These are phyloP conservation scores for Massarina eburnea DNA, from an alignment of 2,329 filamentous ascomycete species.

Conservation along the genomic window DNA sequence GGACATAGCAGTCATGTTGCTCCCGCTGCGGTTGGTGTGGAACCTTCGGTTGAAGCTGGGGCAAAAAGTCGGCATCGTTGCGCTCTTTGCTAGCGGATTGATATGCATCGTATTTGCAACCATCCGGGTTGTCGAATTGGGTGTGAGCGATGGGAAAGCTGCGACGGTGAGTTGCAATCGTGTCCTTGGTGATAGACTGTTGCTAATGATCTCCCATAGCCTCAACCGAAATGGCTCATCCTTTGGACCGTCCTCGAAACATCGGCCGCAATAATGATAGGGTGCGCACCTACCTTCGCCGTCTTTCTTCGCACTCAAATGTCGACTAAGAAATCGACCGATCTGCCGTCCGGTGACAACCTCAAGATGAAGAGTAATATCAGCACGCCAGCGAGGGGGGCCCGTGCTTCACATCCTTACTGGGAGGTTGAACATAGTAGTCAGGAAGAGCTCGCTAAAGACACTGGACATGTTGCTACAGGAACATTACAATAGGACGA, in stretches of 20 bases:
- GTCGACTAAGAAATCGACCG: conserved; percentile 7
- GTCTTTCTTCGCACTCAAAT: conserved; percentile 16
- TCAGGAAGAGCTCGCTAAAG: conserved; percentile 17
- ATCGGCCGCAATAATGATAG: conserved; percentile 32
- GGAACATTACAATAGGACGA: conserved; percentile 5
- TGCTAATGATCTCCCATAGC: conserved; percentile 18
- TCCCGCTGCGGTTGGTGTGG: too few relatives aligned
- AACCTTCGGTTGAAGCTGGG: too few relatives aligned
- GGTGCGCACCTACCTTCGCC: conserved; percentile 26
- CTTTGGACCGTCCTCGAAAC: conserved; percentile 42
- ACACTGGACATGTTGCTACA: conserved; percentile 6
- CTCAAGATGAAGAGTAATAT: conserved; percentile 11
- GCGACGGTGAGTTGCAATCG: too few relatives aligned
- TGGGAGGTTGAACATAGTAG: conserved; percentile 12
- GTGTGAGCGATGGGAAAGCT: too few relatives aligned
- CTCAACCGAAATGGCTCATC: conserved; percentile 39
- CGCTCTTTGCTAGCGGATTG: too few relatives aligned
- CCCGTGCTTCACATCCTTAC: not conserved
- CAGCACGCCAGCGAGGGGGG: not conserved
- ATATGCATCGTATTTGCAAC: too few relatives aligned
- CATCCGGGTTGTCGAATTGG: too few relatives aligned
- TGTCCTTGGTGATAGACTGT: too few relatives aligned
- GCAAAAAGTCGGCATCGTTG: too few relatives aligned
- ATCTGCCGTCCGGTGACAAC: conserved; percentile 8
- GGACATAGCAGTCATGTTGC: too few relatives aligned